Conservation (phyloP, 2,329 filamentous ascomycete species). For the Ceratocystis lukuohia region DNA sequence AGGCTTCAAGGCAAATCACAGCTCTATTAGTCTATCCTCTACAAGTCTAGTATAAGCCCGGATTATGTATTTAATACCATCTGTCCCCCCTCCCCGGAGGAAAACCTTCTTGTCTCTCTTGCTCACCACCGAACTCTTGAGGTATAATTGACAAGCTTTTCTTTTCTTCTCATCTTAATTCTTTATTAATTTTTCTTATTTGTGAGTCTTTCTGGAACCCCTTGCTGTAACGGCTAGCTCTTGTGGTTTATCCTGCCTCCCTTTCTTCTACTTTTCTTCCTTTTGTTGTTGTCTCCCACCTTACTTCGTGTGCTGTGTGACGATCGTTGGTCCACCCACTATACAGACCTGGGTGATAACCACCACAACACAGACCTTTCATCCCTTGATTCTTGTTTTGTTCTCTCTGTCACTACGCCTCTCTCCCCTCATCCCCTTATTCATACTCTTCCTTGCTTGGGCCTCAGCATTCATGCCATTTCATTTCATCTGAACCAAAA, state of each 20-base stretch:
- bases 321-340: not conserved
- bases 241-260: not conserved
- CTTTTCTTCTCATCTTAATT: constrained; percentile 11
- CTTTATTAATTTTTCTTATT: constrained; percentile 9
- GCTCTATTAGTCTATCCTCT: not conserved
- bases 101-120: not conserved
- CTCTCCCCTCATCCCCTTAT: too few relatives aligned
- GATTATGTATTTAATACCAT: constrained; percentile 7
- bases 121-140: not conserved
- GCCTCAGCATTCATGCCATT: not conserved
- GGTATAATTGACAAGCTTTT: constrained; percentile 9
- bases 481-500: not conserved
- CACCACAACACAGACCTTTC: not conserved
- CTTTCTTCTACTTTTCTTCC: not conserved
- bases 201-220: not conserved
- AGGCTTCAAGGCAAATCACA: not conserved
- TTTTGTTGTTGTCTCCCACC: not conserved
- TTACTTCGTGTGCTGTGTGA: not conserved
- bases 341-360: too few relatives aligned
- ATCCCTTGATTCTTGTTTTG: not conserved
- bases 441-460: too few relatives aligned
- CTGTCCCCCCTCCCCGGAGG: not conserved
- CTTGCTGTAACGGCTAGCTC: not conserved
- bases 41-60: not conserved
- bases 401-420: not conserved